Conservation (phyloP, 106 monocot species). For the Dioscorea alata region DNA sequence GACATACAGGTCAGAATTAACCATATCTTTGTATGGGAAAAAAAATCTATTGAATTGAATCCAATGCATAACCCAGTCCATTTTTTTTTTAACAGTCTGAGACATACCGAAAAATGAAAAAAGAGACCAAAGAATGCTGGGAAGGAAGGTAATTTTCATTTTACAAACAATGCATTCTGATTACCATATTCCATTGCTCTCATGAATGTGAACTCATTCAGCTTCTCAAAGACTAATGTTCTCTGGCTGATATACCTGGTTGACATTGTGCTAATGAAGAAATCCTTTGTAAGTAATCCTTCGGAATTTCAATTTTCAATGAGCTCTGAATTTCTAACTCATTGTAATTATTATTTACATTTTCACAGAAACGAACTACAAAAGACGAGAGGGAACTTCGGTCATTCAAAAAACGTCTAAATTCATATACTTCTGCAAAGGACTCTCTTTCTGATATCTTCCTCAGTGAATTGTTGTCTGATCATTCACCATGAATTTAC, state of each 20-base stretch:
- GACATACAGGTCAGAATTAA: conserved; percentile 58
- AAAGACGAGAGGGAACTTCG: conserved; percentile 78
- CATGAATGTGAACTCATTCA: conserved; percentile 21
- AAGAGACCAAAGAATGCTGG: conserved; percentile 83
- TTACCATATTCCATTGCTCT: background rate
- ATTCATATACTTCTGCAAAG: conserved; percentile 59
- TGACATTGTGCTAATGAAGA: conserved; percentile 76
- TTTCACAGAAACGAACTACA: conserved; percentile 46
- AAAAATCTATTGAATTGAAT: too few relatives aligned
- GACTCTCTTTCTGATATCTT: conserved; percentile 62
- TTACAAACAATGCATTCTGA: background rate
- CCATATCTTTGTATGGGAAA: too few relatives aligned
- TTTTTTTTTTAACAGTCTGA: conserved; percentile 46
- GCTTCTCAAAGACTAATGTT: conserved; percentile 91
- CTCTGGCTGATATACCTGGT: conserved; percentile 85
- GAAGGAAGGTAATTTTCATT: conserved; percentile 49
- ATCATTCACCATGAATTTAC: background rate
- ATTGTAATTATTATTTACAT: background rate
- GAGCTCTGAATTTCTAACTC: too few relatives aligned
- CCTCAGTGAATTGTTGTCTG: conserved; percentile 43
- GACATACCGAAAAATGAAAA: conserved; percentile 86
- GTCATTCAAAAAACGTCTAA: conserved; percentile 71
- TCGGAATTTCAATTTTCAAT: too few relatives aligned
- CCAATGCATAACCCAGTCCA: too few relatives aligned
- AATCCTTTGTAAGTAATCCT: conserved; percentile 63